phyloP scores from a whole-genome alignment of 78 protist species.

The Dictyostelium brefeldianum region DNA sequence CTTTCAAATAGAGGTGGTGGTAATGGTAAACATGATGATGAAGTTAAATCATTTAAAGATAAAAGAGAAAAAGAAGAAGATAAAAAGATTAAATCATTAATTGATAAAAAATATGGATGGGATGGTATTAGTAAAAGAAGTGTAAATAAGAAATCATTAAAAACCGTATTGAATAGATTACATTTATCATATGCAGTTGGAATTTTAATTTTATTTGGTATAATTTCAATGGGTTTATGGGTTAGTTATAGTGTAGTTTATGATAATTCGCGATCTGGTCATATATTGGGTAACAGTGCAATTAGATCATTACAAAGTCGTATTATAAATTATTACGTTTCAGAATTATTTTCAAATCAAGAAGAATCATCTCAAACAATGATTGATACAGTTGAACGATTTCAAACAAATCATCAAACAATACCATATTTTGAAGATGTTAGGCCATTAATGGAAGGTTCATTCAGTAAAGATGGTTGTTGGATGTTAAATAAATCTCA shows the following conservation, averaged over 20 bases:
- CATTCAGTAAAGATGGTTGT: conserved; percentile 27
- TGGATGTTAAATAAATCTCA: background rate
- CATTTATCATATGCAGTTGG: conserved; percentile 35
- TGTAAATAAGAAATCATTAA: conserved; percentile 44
- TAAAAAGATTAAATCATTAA: background rate
- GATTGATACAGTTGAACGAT: background rate
- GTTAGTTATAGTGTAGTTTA: background rate
- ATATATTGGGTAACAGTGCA: background rate
- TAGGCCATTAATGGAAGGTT: conserved; percentile 64
- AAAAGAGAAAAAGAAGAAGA: background rate
- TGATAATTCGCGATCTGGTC: conserved; percentile 13
- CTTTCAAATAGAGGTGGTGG: background rate
- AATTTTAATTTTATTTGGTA: conserved; percentile 36
- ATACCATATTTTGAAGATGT: background rate
- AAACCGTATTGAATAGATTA: background rate
- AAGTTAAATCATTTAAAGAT: background rate
- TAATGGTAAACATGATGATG: background rate
- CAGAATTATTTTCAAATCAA: background rate
- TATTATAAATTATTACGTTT: conserved; percentile 1
- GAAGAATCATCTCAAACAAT: background rate
- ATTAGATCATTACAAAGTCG: conserved; percentile 31
- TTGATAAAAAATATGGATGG: conserved; percentile 21
- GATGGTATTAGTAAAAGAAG: conserved; percentile 62
- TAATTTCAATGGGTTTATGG: conserved; percentile 58
- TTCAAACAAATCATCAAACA: conserved; percentile 52